Conservation (phyloP, 1,284 basidiomycete genomes). For the Ceratorhiza oryzae-sativae region DNA sequence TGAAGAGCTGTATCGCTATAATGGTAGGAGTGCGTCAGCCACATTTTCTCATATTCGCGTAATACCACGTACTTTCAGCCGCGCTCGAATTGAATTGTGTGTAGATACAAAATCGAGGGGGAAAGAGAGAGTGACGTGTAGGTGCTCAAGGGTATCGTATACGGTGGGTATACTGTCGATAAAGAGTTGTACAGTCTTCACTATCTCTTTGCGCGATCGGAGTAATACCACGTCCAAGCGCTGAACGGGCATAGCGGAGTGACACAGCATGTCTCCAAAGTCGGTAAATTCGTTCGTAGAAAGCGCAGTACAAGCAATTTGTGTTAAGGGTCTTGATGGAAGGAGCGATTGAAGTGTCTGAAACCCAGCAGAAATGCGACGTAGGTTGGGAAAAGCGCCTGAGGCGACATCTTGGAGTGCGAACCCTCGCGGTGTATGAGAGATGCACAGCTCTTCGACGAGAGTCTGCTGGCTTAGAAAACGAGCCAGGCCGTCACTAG, state of each 20-base stretch:
- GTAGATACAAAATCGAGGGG: slow-evolving; percentile 32
- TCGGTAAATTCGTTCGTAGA: slow-evolving; percentile 8
- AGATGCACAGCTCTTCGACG: slow-evolving; percentile 4
- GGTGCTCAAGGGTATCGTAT: slow-evolving; percentile 8
- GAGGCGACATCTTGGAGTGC: neutral
- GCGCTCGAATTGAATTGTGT: slow-evolving; percentile 19
- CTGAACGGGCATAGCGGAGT: neutral
- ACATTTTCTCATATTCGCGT: no score
- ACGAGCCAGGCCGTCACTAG: slow-evolving; percentile 4
- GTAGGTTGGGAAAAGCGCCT: slow-evolving; percentile 3
- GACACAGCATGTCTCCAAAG: slow-evolving; percentile 6
- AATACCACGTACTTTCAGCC: slow-evolving; percentile 16
- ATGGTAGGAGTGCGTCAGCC: no score
- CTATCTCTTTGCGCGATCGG: slow-evolving; percentile 6
- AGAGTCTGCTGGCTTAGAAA: slow-evolving; percentile 15
- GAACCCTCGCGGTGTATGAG: slow-evolving; percentile 3
- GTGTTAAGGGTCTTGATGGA: slow-evolving; percentile 8
- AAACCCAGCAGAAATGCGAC: neutral
- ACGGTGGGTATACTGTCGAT: slow-evolving; percentile 14
- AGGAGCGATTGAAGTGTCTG: slow-evolving; percentile 5
- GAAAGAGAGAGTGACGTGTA: slow-evolving; percentile 11
- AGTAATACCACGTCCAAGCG: slow-evolving; percentile 5
- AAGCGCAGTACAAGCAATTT: slow-evolving; percentile 7
- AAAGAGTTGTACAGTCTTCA: slow-evolving; percentile 12
- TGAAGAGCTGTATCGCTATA: slow-evolving; percentile 8